Base-by-base conservation (phyloP, 2,329 filamentous ascomycete genomes). In the Claviceps quebecensis region DNA sequence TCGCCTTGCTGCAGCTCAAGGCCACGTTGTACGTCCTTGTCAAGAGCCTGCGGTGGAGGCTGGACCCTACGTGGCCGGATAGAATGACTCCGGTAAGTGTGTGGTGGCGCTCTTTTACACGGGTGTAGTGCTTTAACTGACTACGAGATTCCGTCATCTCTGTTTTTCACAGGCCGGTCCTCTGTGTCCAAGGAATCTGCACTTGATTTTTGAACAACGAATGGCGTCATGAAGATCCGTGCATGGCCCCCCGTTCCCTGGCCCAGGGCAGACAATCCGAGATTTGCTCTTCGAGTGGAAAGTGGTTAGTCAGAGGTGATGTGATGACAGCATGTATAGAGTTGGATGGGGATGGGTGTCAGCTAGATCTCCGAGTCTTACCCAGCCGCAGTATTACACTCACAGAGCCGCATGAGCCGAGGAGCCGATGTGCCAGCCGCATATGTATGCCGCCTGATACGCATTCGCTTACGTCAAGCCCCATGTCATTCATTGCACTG, bases 1-100 rank as follows among this genome's bases (percentile, higher is more conserved):
- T 68, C 52, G 69, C 68, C 5, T 55, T 71, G 59, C 54, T 68
- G 45, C 59, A 69, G 52, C 56, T 68, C 39, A 62, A 65, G 37
- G 59, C 65, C 14, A 65, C 65, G 0, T 54, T 69, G 43, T 60
- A 63, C 8, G 59, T 63, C 45, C 54, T 68, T 47, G 53, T 66
- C n/a, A 54, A 53, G 39, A 54, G 54, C 37, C 45, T 65, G 17
- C 47, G 52, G 19, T 68, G 65, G 65, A 55, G 44, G 5, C 48
- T 67, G 40, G 65, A 67, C 55, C 62, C 63, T 13, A 56, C 53
- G 7, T 67, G 63, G 62, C 52, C 55, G 26, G 57, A 58, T 46
- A 58, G 55, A 45, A 64, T 67, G 63, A 67, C 63, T 4, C 60
- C 64, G 39, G 66, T 68, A 58, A 56, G 59, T 43, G 2, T 57